Evolutionary conservation across 1,139 yeast genomes (phyloP).

Genomic region (Kurtzmaniella quercitrusa): DNA sequence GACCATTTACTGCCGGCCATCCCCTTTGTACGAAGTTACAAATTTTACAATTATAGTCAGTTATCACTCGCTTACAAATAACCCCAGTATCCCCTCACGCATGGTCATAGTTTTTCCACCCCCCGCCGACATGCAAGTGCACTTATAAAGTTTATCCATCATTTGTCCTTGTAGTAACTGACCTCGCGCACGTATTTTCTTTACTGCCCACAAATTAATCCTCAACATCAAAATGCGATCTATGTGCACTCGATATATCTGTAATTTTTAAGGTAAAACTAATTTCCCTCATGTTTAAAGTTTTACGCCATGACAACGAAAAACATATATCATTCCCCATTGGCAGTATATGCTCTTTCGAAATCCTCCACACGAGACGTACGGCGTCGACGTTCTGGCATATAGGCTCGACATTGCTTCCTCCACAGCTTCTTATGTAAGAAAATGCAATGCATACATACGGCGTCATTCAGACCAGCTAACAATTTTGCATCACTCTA

Average conservation of each 20-base stretch:
- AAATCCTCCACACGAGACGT: background rate
- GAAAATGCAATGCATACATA: background rate
- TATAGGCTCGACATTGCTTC: background rate
- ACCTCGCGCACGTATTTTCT: too few species aligned
- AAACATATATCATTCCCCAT: background rate
- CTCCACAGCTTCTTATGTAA: background rate
- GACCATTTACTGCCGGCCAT: too few species aligned
- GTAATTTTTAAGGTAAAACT: too few species aligned
- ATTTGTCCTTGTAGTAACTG: background rate
- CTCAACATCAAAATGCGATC: too few species aligned
- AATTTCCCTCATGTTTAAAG: too few species aligned
- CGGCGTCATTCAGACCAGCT: background rate
- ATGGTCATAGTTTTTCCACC: background rate
- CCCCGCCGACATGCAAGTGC: background rate
- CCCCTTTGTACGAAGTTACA: background rate
- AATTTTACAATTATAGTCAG: too few species aligned
- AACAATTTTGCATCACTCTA: background rate
- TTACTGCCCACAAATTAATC: too few species aligned
- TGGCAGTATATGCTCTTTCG: too few species aligned
- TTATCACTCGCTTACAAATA: too few species aligned
- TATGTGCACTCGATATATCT: too few species aligned
- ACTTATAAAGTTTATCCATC: background rate
- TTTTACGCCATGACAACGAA: too few species aligned
- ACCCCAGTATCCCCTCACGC: background rate
- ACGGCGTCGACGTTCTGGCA: background rate